phyloP scores from a whole-genome alignment of 2,329 filamentous ascomycete genomes.

The Albophoma yamanashiensis region DNA sequence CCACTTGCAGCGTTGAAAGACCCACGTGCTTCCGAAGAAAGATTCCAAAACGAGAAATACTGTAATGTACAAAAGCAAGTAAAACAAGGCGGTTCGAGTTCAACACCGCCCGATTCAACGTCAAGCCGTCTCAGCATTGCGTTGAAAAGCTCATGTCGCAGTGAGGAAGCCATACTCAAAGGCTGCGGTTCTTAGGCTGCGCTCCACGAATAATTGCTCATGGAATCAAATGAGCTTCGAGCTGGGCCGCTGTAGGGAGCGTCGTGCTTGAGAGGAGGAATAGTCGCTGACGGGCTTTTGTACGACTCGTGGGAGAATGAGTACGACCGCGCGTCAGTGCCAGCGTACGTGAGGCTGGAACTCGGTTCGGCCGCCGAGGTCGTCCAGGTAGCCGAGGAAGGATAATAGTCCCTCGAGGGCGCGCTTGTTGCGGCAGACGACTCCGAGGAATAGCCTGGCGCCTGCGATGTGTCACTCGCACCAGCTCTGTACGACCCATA shows the following conservation, averaged over 20 bases:
- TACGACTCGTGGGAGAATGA: constrained; percentile 39
- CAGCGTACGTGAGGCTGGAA: constrained; percentile 33
- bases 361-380: constrained; percentile 35
- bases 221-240: constrained; percentile 34
- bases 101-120: neutral
- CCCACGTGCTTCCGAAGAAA: neutral
- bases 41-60: neutral
- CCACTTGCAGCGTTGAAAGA: neutral
- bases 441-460: constrained; percentile 18
- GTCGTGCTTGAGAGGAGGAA: constrained; percentile 21
- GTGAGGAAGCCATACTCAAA: neutral
- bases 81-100: neutral
- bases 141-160: neutral
- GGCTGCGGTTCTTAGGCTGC: constrained; percentile 23
- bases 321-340: constrained; percentile 34
- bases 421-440: constrained; percentile 14
- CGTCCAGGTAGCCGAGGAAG: constrained; percentile 39
- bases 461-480: constrained; percentile 20
- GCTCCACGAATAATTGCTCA: constrained; percentile 50
- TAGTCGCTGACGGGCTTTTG: constrained; percentile 20
- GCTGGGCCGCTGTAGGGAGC: constrained; percentile 28
- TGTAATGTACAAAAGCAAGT: neutral
- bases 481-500: constrained; percentile 34
- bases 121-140: neutral
- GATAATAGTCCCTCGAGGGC: constrained; percentile 40